These are phyloP conservation scores for Lentinula novae-zelandiae DNA, from an alignment of 1,284 basidiomycete species.

Conservation along the genomic window DNA sequence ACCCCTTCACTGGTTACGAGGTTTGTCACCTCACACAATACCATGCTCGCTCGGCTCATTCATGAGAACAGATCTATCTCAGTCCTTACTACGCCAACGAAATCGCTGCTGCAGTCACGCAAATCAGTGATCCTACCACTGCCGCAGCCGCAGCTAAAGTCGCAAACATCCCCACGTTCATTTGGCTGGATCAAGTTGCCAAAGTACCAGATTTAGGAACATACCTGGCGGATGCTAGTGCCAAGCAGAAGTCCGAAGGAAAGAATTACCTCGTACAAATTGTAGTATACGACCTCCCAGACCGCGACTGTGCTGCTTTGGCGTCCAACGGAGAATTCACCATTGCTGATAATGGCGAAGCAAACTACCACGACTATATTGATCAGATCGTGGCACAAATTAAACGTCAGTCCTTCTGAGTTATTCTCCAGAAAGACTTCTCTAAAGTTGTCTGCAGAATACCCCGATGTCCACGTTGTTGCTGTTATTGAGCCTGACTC, in stretches of 20 bases:
- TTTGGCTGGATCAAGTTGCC: slow-evolving; percentile 53
- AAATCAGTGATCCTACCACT: slow-evolving; percentile 44
- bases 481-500: slow-evolving; percentile 66
- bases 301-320: slow-evolving; percentile 61
- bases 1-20: slow-evolving; percentile 48
- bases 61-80: slow-evolving; percentile 35
- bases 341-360: slow-evolving; percentile 51
- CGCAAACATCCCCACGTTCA: slow-evolving; percentile 56
- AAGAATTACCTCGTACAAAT: slow-evolving; percentile 55
- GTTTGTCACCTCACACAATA: slow-evolving; percentile 22
- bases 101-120: slow-evolving; percentile 44
- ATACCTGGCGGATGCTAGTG: slow-evolving; percentile 49
- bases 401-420: slow-evolving; percentile 33
- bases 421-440: neutral
- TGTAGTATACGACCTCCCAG: slow-evolving; percentile 59
- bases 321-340: slow-evolving; percentile 65
- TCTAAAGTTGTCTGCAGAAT: slow-evolving; percentile 31
- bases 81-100: slow-evolving; percentile 53
- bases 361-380: slow-evolving; percentile 57
- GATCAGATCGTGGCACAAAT: slow-evolving; percentile 57
- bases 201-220: slow-evolving; percentile 49
- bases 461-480: slow-evolving; percentile 57
- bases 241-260: slow-evolving; percentile 39
- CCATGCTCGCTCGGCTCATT: neutral
- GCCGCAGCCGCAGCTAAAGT: slow-evolving; percentile 47